Base-by-base conservation (phyloP, 805 yeast genomes). In the Myxozyma geophila region DNA sequence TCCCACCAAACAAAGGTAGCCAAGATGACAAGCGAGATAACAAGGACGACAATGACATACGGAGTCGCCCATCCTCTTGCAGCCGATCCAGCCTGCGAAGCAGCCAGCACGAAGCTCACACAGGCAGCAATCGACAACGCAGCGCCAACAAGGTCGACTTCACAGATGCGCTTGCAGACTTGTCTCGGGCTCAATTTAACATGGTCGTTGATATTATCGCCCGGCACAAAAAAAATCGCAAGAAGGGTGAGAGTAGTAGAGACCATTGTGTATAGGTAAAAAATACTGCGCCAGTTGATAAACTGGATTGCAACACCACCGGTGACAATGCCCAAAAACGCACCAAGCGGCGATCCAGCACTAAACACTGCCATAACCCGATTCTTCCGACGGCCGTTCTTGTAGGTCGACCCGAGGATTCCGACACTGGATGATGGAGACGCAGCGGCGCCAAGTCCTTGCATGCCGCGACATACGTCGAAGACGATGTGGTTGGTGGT, bases 311-410 rank as follows among this genome's bases (percentile, higher is more conserved):
- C 77, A 9, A 81, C 77, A 55, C 83, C 85, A 7, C 82, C 83
- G 21, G 77, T 64, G 35, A 81, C 66, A n/a, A 74, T 74, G 0
- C 84, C 85, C 19, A 71, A 64, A 2, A 81, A 79, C 53, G 77
- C 79, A 21, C 85, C 85, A 5, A 79, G 69, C 1, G 85, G 85
- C 1, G 84, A 82, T 1, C 85, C 84, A 1, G 81, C 80, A 3
- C 80, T 73, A 61, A 81, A 81, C 2, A 75, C 73, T 3, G 82
- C 74, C 8, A 66, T 54, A 10, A 47, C 65, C 12, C 56, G 55
- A 46, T 66, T 66, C 28, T 61, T 60, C 28, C 69, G 60, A 23
- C 44, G 83, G 6, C 85, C 84, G 1, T 79, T 78, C 8, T 79
- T 71, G 62, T 81, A 82, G 4, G 74, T 72, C 4, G 82, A 71